These are phyloP conservation scores for Lentinus tigrinus DNA, from an alignment of 768 basidiomycete species.

Conservation along the genomic window DNA sequence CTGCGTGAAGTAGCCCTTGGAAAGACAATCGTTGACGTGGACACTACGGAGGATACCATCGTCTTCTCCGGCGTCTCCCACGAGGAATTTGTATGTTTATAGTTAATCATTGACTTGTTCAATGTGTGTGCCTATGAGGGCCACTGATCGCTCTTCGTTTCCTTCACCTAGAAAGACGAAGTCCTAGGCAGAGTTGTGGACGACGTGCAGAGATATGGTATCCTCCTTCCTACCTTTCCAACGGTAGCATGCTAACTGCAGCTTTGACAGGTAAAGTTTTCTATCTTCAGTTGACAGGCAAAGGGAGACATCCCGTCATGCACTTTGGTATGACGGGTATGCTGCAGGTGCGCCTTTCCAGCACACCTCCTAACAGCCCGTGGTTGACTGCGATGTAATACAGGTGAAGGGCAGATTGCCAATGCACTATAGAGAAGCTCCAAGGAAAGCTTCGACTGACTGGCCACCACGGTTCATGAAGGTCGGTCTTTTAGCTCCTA, in stretches of 20 bases:
- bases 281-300: slow-evolving; percentile 62
- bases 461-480: slow-evolving; percentile 74
- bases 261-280: slow-evolving; percentile 54
- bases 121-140: too few relatives aligned
- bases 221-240: neutral
- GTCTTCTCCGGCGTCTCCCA: slow-evolving; percentile 61
- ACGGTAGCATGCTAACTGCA: neutral
- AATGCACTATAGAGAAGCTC: slow-evolving; percentile 48
- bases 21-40: slow-evolving; percentile 53
- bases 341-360: slow-evolving; percentile 49
- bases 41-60: slow-evolving; percentile 57
- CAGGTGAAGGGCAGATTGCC: slow-evolving; percentile 53
- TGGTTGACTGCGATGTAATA: too few relatives aligned
- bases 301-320: slow-evolving; percentile 62
- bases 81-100: slow-evolving; percentile 56
- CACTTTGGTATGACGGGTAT: slow-evolving; percentile 90
- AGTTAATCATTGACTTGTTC: neutral
- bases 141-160: neutral
- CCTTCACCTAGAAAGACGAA: slow-evolving; percentile 44
- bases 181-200: slow-evolving; percentile 48
- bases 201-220: slow-evolving; percentile 56
- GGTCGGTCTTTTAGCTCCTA: slow-evolving; percentile 30
- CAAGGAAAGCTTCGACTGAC: slow-evolving; percentile 37
- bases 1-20: slow-evolving; percentile 51
- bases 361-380: neutral